A percentile compares a stretch with the other conserved stretches of the same genome.
These are phyloP conservation scores for Boletus speciosus DNA, from an alignment of 768 basidiomycete species.

Conservation along the genomic window DNA sequence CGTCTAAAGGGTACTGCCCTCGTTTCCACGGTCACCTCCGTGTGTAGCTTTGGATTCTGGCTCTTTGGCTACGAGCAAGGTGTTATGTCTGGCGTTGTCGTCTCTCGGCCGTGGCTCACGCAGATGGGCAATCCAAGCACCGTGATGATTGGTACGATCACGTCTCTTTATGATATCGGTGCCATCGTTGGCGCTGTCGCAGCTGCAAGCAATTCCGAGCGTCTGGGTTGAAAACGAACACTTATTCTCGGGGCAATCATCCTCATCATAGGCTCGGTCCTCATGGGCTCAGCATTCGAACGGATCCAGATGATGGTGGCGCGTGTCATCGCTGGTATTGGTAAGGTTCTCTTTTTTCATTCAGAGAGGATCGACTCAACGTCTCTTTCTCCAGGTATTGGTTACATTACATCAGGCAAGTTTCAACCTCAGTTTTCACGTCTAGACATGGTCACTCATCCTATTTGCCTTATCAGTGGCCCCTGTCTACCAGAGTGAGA, in stretches of 20 bases:
- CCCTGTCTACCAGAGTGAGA: conserved; percentile 13
- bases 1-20: conserved; percentile 4
- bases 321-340: conserved; percentile 7
- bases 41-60: conserved; percentile 13
- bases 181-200: conserved; percentile 8
- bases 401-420: conserved; percentile 11
- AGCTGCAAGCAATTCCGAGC: conserved; percentile 13
- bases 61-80: conserved; percentile 19
- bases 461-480: conserved; percentile 1
- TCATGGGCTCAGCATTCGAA: conserved; percentile 11
- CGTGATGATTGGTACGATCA: conserved; percentile 16
- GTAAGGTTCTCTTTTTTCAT: neutral
- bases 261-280: conserved; percentile 9
- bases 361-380: neutral
- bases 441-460: neutral
- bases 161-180: conserved; percentile 15
- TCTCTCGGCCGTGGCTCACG: conserved; percentile 11
- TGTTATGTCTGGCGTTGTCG: conserved; percentile 11
- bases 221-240: conserved; percentile 10
- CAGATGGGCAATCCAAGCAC: conserved; percentile 14
- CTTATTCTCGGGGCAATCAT: conserved; percentile 7
- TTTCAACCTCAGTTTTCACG: neutral
- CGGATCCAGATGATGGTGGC: conserved; percentile 14
- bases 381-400: conserved; percentile 2
- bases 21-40: conserved; percentile 12